Base-by-base conservation (phyloP, 768 basidiomycete genomes). In the Pleurotus giganteus region DNA sequence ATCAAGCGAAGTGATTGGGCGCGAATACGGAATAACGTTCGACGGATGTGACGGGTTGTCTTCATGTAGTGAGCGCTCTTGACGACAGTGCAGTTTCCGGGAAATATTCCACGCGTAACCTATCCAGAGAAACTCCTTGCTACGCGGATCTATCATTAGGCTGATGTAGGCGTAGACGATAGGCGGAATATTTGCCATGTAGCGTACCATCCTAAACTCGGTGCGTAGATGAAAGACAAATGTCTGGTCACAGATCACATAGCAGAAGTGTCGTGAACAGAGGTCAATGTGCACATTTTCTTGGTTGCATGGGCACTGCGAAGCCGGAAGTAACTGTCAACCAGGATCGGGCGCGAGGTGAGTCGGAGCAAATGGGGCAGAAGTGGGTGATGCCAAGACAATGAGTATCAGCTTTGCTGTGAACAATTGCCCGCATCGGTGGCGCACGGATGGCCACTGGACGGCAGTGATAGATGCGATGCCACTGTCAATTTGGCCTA, bases 91-190 rank as follows among this genome's bases (percentile, higher is more conserved):
- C 7, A 45, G 19, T 41, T 15, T 27, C 27, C 44, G 44, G 19
- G 21, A 26, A 45, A 19, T 51, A 36, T 8, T 15, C 32, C 34
- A 50, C 24, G 32, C 32, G 49, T 50, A 50, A 15, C 27, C 0
- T 19, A 51, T 51, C 49, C 36, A 51, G 44, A 34, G 49, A 51
- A 51, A 34, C 23, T 51, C 49, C 49, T 51, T 37, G 5, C 49
- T 51, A 32, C 31, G 24, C 49, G 49, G 49, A 51, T 51, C 49
- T 34, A 37, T 51, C 49, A 51, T 36, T 34, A 32, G 9, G 15
- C 7, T 15, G 32, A 50, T 4, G 34, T 34, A 12, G 28, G 3
- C 21, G 12, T 13, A 19, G 12, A 41, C 8, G 39, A n/a, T 41
- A 11, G 12, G 5, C 9, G 39, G 39, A 7, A 41, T 7, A 12